Evolutionary conservation across 495 filamentous ascomycete species (phyloP), one percentile per base, ranked within the genome.

Genomic region (Elaphomyces granulatus): DNA sequence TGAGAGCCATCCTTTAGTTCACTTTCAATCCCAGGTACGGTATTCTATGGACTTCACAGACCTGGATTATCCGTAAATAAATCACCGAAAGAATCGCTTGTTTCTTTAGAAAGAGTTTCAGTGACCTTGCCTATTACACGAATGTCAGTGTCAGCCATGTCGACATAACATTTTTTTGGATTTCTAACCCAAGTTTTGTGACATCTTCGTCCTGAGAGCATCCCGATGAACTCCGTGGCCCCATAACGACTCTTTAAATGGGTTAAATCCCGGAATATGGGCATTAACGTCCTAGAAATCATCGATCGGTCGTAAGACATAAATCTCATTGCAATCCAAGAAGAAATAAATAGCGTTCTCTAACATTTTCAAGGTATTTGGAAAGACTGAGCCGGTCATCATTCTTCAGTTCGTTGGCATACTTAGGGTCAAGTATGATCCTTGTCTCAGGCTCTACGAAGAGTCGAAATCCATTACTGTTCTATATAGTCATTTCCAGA

Each of bases 341-440:
- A n/a, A n/a, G n/a, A n/a, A n/a, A n/a, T n/a, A n/a, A n/a, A n/a
- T n/a, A n/a, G 23, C 23, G 12, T 6, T 6, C 23, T 28, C 12
- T 28, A 6, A 28, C 12, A 6, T 6, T 28, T 28, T 28, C 6
- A 28, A 14, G 21, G 37, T n/a, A n/a, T n/a, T n/a, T n/a, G n/a
- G 30, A 40, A 17, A 40, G 30, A 14, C 37, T 40, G 3, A 30
- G 19, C 8, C 15, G 3, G 3, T 28, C 20, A 8, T n/a, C 10
- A 17, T 40, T 40, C 9, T 26, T 20, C 16, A 40, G 21, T 20
- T 40, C 37, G 15, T 23, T 16, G 4, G 37, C 37, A 17, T 30
- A 40, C 9, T 28, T 28, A n/a, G 37, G 37, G 8, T 17, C 15
- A 14, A 40, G 37, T n/a, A 40, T 21, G 8, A 40, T 18, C 9